Evolutionary conservation across 768 basidiomycete species (phyloP), one percentile per base, ranked within the genome.

Genomic region (Cystobasidium tubakii): DNA sequence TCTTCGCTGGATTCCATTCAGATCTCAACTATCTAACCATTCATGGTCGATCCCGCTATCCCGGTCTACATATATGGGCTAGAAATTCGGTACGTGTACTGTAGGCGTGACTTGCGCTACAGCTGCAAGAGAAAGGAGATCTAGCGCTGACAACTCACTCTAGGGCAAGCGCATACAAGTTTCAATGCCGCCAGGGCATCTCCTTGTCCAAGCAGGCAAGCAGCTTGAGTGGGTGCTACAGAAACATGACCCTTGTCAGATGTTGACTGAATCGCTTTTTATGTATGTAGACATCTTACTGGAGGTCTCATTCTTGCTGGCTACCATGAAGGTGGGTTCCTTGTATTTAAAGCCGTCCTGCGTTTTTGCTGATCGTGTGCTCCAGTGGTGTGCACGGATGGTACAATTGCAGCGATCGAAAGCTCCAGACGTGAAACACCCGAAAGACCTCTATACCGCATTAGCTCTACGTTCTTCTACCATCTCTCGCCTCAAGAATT

Each of bases 391-490:
- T 92, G 94, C 46, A 96, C 90, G 70, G 86, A 87, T 25, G 86
- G 85, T 21, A 95, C 94, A 0, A 54, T 93, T 21, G 83, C 85
- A 75, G 91, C 86, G 19, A 87, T 93, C 63, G 85, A 86, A 69
- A 82, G 83, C 65, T 85, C 89, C 50, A 88, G 85, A 77, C 76
- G 77, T 13, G 83, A 85, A 74, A 83, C 82, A 74, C 88, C 91
- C 1, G 84, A 86, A 67, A 87, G 94, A n/a, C 94, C 94, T 15
- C 83, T 89, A 42, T 91, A 94, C 76, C 88, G 94, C n/a, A 93
- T 98, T 76, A 94, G 92, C 1, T 94, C 91, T 1, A 97, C 93
- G 0, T 93, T 94, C 81, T 96, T 96, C 84, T 95, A 90, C 90
- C 92, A 93, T 79, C 85, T 96, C 15, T 90, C 88, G 0, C 92